Conservation (phyloP, 2,329 filamentous ascomycete species). For the Nemania sp. region DNA sequence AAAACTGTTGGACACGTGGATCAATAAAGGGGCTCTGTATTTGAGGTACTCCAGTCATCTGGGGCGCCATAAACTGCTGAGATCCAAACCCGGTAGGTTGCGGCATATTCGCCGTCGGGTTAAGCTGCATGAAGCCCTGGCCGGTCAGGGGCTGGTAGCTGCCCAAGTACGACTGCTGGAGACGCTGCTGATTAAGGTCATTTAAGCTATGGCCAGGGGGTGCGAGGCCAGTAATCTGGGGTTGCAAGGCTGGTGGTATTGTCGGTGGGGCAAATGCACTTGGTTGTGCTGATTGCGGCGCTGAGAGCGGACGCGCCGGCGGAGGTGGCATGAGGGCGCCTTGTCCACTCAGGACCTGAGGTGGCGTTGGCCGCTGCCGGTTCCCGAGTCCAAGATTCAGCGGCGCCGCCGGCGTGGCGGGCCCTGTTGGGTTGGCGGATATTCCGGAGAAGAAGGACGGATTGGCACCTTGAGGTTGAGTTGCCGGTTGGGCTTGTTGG, state of each 20-base stretch:
- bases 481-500: conserved; percentile 43
- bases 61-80: conserved; percentile 51
- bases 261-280: conserved; percentile 75
- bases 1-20: conserved; percentile 48
- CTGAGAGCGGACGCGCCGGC: conserved; percentile 80
- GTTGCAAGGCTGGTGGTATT: conserved; percentile 57
- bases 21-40: conserved; percentile 49
- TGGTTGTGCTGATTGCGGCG: conserved; percentile 78
- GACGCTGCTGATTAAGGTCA: conserved; percentile 69
- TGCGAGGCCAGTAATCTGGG: conserved; percentile 83
- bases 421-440: conserved; percentile 43
- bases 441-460: conserved; percentile 61
- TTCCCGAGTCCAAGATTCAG: conserved; percentile 51
- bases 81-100: conserved; percentile 45
- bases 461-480: conserved; percentile 58
- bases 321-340: conserved; percentile 74
- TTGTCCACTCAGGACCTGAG: conserved; percentile 63
- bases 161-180: conserved; percentile 63
- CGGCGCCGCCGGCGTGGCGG: conserved; percentile 49
- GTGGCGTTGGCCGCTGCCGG: conserved; percentile 72
- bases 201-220: conserved; percentile 76
- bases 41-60: conserved; percentile 47
- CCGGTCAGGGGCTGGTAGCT: conserved; percentile 47
- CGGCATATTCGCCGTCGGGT: conserved; percentile 42
- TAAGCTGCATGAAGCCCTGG: conserved; percentile 47